These are phyloP conservation scores for Neoboletus magnificus DNA, from an alignment of 768 basidiomycete species.

Conservation along the genomic window DNA sequence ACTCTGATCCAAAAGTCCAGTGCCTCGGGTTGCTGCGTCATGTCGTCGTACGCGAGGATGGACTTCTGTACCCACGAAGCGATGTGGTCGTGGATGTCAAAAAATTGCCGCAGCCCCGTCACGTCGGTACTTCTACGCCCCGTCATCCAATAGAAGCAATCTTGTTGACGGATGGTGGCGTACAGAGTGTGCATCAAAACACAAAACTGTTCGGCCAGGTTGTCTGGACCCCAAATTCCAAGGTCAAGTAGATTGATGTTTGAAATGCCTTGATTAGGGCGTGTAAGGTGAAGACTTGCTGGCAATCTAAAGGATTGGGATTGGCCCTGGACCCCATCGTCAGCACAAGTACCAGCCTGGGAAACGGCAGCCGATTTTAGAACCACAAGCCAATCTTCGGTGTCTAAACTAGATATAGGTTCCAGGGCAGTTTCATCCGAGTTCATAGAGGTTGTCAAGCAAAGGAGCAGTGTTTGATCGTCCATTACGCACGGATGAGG, in stretches of 20 bases:
- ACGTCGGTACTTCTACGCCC: slow-evolving; percentile 35
- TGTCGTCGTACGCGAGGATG: slow-evolving; percentile 49
- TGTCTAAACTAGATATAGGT: slow-evolving; percentile 29
- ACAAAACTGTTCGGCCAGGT: slow-evolving; percentile 80
- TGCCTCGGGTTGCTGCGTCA: slow-evolving; percentile 53
- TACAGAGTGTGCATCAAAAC: slow-evolving; percentile 71
- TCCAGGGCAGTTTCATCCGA: slow-evolving; percentile 20
- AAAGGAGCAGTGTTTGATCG: slow-evolving; percentile 35
- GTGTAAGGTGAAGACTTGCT: slow-evolving; percentile 23
- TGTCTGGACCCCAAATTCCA: slow-evolving; percentile 55
- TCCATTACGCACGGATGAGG: slow-evolving; percentile 39
- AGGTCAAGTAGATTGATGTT: slow-evolving; percentile 18
- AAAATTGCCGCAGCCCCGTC: slow-evolving; percentile 51
- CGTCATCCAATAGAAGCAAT: slow-evolving; percentile 67
- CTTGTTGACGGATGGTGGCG: slow-evolving; percentile 61
- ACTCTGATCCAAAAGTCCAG: slow-evolving; percentile 77
- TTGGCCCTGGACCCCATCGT: background rate
- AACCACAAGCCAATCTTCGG: slow-evolving; percentile 21
- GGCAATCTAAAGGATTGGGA: background rate
- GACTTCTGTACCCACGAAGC: slow-evolving; percentile 66
- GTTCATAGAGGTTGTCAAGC: slow-evolving; percentile 39
- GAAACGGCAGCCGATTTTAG: background rate
- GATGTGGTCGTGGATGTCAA: slow-evolving; percentile 58
- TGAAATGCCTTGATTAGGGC: background rate
- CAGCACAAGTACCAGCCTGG: background rate